Evolutionary conservation across 108 stramenopile genomes (phyloP), one percentile per base, ranked within the genome.

Genomic region (Hondaea fermentalgiana): DNA sequence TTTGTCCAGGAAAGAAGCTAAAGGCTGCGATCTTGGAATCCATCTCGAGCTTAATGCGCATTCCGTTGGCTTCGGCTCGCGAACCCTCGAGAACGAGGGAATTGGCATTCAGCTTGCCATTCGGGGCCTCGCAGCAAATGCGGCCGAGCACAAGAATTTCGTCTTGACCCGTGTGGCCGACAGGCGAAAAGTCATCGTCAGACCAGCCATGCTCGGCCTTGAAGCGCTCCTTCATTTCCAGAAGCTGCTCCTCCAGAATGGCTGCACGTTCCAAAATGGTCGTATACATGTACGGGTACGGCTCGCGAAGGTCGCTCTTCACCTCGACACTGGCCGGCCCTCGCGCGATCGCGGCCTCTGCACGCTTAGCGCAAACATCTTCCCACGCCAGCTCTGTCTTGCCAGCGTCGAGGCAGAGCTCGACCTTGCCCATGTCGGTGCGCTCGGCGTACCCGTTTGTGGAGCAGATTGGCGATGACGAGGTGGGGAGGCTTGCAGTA

Each of bases 1-100:
- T 96, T 93, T 99, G 98, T 28, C 98, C 98, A 0, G 98, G 97
- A 92, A 98, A 99, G 42, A 99, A 88, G 58, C 96, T 94, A 92
- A 94, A 98, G 10, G 92, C 72, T 16, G 88, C 87, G 51, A 97
- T 60, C 43, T 91, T 91, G 49, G 76, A 12, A 17, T 88, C 60
- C 10, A 95, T 88, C 83, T 97, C 97, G 53, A 99, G 91, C 57
- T 93, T 88, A 42, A 97, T 93, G 14, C 98, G 92, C 21, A 94
- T 90, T n/a, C 97, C 97, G 44, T 94, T 92, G 42, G 96, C 96
- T 44, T 93, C 90, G n/a, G 90, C 87, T 29, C 97, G 95, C 5
- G 95, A 94, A 5, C 98, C 97, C 93, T 99, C 98, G 60, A 99
- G 92, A 3, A 95, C 88, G 49, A 98, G 90, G 25, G 97, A 97